phyloP scores from a whole-genome alignment of 768 basidiomycete genomes.

The Pisolithus orientalis region DNA sequence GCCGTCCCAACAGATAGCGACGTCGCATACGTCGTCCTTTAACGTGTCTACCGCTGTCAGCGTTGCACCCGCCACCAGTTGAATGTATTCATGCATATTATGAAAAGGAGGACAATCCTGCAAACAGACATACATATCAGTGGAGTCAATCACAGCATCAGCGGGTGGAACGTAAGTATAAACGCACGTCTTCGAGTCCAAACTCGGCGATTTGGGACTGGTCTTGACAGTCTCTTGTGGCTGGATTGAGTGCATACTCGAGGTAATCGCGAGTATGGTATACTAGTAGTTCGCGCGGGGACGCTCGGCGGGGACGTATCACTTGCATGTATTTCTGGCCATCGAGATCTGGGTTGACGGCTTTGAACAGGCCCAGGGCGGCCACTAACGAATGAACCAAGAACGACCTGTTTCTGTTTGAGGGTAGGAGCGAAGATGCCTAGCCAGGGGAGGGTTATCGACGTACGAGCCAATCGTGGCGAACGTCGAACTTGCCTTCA shows the following conservation, averaged over 20 bases:
- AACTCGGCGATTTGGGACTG: slow-evolving; percentile 31
- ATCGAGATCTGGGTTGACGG: slow-evolving; percentile 12
- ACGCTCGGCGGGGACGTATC: slow-evolving; percentile 50
- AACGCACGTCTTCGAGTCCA: slow-evolving; percentile 54
- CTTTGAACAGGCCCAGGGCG: slow-evolving; percentile 43
- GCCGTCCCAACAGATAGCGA: slow-evolving; percentile 88
- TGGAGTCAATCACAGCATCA: background rate
- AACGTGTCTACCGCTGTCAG: slow-evolving; percentile 67
- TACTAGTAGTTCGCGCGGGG: slow-evolving; percentile 45
- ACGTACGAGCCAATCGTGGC: background rate
- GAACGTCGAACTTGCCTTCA: slow-evolving; percentile 33
- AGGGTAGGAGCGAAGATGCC: slow-evolving; percentile 56
- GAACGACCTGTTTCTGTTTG: slow-evolving; percentile 58
- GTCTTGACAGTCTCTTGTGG: slow-evolving; percentile 18
- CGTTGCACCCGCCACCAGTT: slow-evolving; percentile 68
- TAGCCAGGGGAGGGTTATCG: slow-evolving; percentile 11
- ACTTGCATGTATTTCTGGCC: slow-evolving; percentile 32
- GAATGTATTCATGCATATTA: slow-evolving; percentile 62
- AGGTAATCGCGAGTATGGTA: slow-evolving; percentile 76
- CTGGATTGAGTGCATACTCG: slow-evolving; percentile 43
- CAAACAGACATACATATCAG: slow-evolving; percentile 1
- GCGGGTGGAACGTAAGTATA: background rate
- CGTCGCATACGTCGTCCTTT: slow-evolving; percentile 40
- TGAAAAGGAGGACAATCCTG: slow-evolving; percentile 83
- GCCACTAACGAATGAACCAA: slow-evolving; percentile 61